Percentiles rank a stretch among this genome's conserved stretches.
These are phyloP conservation scores for Beauveria rudraprayagi DNA, from an alignment of 2,329 filamentous ascomycete species.

Conservation along the genomic window DNA sequence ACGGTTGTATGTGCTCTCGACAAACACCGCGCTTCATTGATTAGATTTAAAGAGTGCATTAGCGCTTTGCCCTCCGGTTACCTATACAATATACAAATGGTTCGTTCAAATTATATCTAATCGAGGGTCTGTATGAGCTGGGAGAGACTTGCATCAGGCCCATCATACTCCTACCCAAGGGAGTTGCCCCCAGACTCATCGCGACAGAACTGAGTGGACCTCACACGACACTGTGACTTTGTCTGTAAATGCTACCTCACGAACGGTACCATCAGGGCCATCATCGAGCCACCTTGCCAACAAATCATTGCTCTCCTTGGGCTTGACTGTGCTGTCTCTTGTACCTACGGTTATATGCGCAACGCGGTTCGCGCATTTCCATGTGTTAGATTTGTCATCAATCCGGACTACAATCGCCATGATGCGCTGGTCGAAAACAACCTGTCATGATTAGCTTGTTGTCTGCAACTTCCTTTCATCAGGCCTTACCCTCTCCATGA, in stretches of 20 bases:
- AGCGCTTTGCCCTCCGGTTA: background rate
- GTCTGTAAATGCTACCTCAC: slow-evolving; percentile 41
- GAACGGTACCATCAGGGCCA: slow-evolving; percentile 37
- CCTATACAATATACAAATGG: background rate
- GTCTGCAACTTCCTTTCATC: background rate
- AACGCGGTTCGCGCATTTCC: slow-evolving; percentile 67
- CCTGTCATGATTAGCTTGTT: slow-evolving; percentile 23
- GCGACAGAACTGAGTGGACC: slow-evolving; percentile 41
- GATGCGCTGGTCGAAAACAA: slow-evolving; percentile 78
- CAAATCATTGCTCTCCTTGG: slow-evolving; percentile 87
- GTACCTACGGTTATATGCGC: slow-evolving; percentile 91
- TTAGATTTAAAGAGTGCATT: background rate
- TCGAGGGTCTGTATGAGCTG: background rate
- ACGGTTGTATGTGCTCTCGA: background rate
- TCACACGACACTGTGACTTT: slow-evolving; percentile 39
- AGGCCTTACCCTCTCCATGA: slow-evolving; percentile 48
- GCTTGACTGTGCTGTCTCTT: slow-evolving; percentile 64
- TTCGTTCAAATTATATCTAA: background rate
- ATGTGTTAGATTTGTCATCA: slow-evolving; percentile 44
- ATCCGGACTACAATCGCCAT: slow-evolving; percentile 88
- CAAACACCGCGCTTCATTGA: background rate
- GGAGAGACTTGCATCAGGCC: background rate
- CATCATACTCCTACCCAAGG: no score
- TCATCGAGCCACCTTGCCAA: slow-evolving; percentile 64
- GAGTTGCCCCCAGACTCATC: slow-evolving; percentile 22